Percentiles rank a stretch among this genome's conserved stretches.
phyloP scores from a whole-genome alignment of 257 asterid species.

The Leonotis leonurus region DNA sequence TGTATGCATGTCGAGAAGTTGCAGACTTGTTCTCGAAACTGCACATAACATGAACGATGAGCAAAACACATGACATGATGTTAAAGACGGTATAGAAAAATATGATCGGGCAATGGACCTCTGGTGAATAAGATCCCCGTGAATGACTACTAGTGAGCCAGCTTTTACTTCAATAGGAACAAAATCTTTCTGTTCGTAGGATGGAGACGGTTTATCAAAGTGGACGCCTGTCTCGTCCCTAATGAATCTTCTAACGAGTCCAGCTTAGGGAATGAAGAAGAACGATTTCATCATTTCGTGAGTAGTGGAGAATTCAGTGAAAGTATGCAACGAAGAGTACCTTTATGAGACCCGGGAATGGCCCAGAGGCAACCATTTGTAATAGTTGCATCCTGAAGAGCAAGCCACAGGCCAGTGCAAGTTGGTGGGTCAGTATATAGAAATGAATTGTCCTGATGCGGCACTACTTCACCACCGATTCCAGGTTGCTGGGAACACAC shows the following conservation, averaged over 20 bases:
- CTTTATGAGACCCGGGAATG: conserved; percentile 79
- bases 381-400: conserved; percentile 73
- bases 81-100: background rate
- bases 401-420: conserved; percentile 92
- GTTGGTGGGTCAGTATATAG: conserved; percentile 59
- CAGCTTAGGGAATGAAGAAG: conserved; percentile 34
- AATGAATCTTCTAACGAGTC: conserved; percentile 83
- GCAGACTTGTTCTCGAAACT: conserved; percentile 80
- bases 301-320: background rate
- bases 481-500: conserved; percentile 67
- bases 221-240: conserved; percentile 77
- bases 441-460: conserved; percentile 90
- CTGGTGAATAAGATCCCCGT: conserved; percentile 78
- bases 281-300: background rate
- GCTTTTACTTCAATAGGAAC: conserved; percentile 65
- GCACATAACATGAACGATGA: conserved; percentile 6
- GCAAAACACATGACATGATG: background rate
- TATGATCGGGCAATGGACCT: conserved; percentile 30
- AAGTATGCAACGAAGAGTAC: conserved; percentile 24
- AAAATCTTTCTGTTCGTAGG: conserved; percentile 59
- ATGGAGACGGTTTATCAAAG: conserved; percentile 79
- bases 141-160: conserved; percentile 72
- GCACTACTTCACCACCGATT: conserved; percentile 81
- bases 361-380: conserved; percentile 95
- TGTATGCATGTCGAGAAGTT: conserved; percentile 72